Conservation (phyloP, 345 rosid genomes). For the Acer saccharum region DNA sequence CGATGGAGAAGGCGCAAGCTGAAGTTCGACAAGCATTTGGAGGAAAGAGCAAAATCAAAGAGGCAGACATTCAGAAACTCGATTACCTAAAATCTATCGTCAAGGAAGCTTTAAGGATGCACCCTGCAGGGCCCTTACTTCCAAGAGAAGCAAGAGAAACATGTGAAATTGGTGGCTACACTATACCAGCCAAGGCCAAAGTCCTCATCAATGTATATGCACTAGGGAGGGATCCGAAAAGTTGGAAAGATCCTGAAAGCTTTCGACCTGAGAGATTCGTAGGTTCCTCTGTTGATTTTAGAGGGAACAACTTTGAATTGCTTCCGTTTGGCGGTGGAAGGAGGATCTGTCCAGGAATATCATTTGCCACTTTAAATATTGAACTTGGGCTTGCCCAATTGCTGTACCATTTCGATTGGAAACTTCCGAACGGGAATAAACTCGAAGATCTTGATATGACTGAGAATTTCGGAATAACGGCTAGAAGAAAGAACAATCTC, state of each 20-base stretch:
- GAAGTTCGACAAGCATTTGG: slow-evolving; percentile 14
- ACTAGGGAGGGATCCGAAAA: slow-evolving; percentile 32
- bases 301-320: slow-evolving; percentile 22
- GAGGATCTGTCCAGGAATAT: slow-evolving; percentile 25
- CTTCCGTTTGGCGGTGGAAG: slow-evolving; percentile 26
- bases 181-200: slow-evolving; percentile 20
- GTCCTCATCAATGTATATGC: slow-evolving; percentile 30
- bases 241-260: slow-evolving; percentile 22
- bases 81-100: slow-evolving; percentile 17
- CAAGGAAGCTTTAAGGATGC: slow-evolving; percentile 28
- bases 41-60: slow-evolving; percentile 22
- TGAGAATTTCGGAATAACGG: slow-evolving; percentile 6
- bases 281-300: slow-evolving; percentile 16
- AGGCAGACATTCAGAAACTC: slow-evolving; percentile 18
- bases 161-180: slow-evolving; percentile 29
- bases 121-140: slow-evolving; percentile 24
- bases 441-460: slow-evolving; percentile 19
- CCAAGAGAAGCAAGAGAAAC: slow-evolving; percentile 30
- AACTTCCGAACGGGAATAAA: slow-evolving; percentile 13
- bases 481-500: slow-evolving; percentile 12
- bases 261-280: slow-evolving; percentile 17
- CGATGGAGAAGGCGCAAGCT: slow-evolving; percentile 16
- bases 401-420: slow-evolving; percentile 26
- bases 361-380: slow-evolving; percentile 17
- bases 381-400: slow-evolving; percentile 18